Base-by-base conservation (phyloP, 495 filamentous ascomycete species). In the Cladorrhinum samala region DNA sequence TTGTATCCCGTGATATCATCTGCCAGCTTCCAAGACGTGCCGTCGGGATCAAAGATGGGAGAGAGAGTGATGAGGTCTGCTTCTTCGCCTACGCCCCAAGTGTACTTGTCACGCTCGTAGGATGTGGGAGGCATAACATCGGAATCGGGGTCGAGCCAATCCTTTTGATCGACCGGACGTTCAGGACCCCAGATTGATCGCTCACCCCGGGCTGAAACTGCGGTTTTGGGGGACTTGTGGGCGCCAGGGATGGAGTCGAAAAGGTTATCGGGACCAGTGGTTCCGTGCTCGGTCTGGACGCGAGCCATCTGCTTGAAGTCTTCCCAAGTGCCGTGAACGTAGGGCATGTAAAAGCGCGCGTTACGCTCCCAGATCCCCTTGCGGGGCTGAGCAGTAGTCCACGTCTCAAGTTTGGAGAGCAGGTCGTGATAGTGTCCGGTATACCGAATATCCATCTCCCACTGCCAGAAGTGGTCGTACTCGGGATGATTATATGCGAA, bases 401-500 rank as follows among this genome's bases (percentile, higher is more conserved):
- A 98, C 23, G 63, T 68, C 39, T 75, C 74, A 37, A 93, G 71
- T 61, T 84, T 83, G 59, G 84, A 78, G 63, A 97, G 87, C 20
- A 97, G 74, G 58, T 96, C 86, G 67, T 95, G 93, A 77, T 86
- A 95, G 68, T 98, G 91, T n/a, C 93, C 94, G 0, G 87, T 95
- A 67, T 96, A 95, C 2, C 93, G 85, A 33, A 89, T 83, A 63
- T 98, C 93, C 86, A 97, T 95, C 70, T 98, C 93, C 91, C 91
- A 96, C 62, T 98, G 91, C 93, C 93, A 98, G 70, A 92, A 87
- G 69, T 84, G 88, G 52, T 97, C 94, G 64, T 93, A 98, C 63
- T 96, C 91, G 0, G 88, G 87, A 66, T 98, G 93, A 38, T 83
- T 79, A 57, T 88, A 82, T 14, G 92, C 86, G 62, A 96, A 98